Evolutionary conservation across 768 basidiomycete species (phyloP), one percentile per base, ranked within the genome.

Genomic region (Cystofilobasidium ferigula): DNA sequence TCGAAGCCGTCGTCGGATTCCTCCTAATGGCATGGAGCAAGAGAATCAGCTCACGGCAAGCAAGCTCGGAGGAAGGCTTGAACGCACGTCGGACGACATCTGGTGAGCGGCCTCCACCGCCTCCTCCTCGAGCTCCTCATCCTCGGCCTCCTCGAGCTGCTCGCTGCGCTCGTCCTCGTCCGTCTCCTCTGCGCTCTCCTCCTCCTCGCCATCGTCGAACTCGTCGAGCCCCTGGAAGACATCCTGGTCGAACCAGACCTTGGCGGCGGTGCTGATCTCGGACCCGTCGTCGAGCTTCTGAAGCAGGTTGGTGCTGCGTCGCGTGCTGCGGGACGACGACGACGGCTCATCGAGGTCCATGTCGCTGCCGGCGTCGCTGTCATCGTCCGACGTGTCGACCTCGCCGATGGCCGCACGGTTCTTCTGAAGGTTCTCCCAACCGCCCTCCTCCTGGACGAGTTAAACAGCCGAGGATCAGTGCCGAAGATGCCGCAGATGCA

Each of bases 161-260:
- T 61, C 59, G 20, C 24, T 32, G 34, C 48, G 42, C 22, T 67
- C 66, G 22, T 73, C 73, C 36, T 73, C 73, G 7, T 73, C 74
- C 10, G 70, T 74, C 13, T 71, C 71, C 24, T 74, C 71, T n/a
- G 76, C 78, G 22, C 76, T 76, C 22, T 77, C 76, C 5, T 76
- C 78, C 4, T 77, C 77, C 9, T 77, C 78, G 24, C 78, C 78
- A 47, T 79, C 78, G 13, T 74, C 74, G 38, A 80, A 73, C 7
- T 74, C 81, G 48, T 78, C 76, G 62, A 78, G 66, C 30, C 82
- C 86, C 58, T 84, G 81, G 80, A 99, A 99, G 51, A 95, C 76
- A 59, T 87, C 86, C 76, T 95, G 94, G 70, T 87, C 86, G 77
- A 97, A 99, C 95, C 95, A 99, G n/a, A 97, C 74, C 71, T 86